phyloP scores from a whole-genome alignment of 2,329 filamentous ascomycete species.

The Beauveria asiatica region DNA sequence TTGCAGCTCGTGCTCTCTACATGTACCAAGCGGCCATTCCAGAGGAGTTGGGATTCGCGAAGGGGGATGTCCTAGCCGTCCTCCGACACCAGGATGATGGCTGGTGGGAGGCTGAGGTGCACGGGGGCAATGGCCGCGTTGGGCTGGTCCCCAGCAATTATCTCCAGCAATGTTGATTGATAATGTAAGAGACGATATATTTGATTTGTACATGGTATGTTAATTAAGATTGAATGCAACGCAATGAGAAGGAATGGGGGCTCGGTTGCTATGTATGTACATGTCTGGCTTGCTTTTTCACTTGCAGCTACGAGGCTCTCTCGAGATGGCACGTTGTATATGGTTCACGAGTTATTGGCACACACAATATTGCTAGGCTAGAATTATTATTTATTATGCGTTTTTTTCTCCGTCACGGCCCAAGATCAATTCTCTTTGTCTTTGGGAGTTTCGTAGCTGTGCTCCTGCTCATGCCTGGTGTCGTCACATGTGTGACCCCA shows the following conservation, averaged over 20 bases:
- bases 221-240: slow-evolving; percentile 7
- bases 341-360: not conserved
- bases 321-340: slow-evolving; percentile 8
- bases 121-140: slow-evolving; percentile 51
- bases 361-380: not conserved
- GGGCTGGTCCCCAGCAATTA: slow-evolving; percentile 64
- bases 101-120: slow-evolving; percentile 98
- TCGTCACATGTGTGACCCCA: slow-evolving; percentile 6
- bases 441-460: not conserved
- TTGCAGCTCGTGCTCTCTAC: slow-evolving; percentile 80
- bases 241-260: slow-evolving; percentile 5
- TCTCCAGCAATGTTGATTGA: slow-evolving; percentile 42
- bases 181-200: slow-evolving; percentile 2
- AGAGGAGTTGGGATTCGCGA: slow-evolving; percentile 85
- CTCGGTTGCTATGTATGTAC: slow-evolving; percentile 1
- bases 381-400: not conserved
- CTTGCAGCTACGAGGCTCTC: slow-evolving; percentile 1
- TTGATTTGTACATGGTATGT: slow-evolving; percentile 10
- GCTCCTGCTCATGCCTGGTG: not conserved
- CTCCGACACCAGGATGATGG: slow-evolving; percentile 91
- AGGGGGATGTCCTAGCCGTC: slow-evolving; percentile 85
- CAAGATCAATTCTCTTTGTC: not conserved
- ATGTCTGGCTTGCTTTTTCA: slow-evolving; percentile 4
- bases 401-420: not conserved
- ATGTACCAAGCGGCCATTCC: slow-evolving; percentile 91